Conservation (phyloP, 2,329 filamentous ascomycete species). For the Colletotrichum gigasporum region DNA sequence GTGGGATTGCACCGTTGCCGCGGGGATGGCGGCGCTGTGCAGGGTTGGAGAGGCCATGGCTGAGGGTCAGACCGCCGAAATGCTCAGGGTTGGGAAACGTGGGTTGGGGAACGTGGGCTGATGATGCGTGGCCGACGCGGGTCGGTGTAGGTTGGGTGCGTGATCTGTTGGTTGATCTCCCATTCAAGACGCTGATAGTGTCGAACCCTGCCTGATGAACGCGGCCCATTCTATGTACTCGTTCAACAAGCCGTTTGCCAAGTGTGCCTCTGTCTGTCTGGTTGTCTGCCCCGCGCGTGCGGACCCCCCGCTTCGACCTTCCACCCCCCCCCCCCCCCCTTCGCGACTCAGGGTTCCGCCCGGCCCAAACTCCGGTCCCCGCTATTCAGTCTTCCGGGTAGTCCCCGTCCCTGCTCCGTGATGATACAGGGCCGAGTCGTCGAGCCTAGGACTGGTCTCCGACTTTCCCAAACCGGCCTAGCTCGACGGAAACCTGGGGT, state of each 20-base stretch:
- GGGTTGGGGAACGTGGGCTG: not conserved
- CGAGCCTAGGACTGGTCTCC: slow-evolving; percentile 7
- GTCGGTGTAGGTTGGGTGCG: no score
- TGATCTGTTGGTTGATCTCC: no score
- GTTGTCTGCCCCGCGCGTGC: no score
- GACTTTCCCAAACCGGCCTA: slow-evolving; percentile 22
- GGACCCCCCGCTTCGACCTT: not conserved
- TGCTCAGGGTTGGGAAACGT: rapidly evolving
- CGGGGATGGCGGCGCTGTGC: slow-evolving; percentile 40
- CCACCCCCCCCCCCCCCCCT: no score
- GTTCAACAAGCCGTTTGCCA: not conserved
- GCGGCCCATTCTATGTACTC: not conserved
- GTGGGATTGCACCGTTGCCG: slow-evolving; percentile 52
- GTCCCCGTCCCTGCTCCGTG: not conserved
- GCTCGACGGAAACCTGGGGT: not conserved
- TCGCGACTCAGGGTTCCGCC: not conserved
- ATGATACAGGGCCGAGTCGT: not conserved
- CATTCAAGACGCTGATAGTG: not conserved
- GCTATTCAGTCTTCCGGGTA: not conserved
- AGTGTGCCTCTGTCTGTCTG: not conserved
- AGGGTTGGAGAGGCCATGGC: slow-evolving; percentile 4
- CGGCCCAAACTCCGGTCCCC: slow-evolving; percentile 20
- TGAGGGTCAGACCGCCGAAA: not conserved
- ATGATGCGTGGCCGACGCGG: not conserved
- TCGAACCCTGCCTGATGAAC: not conserved